Evolutionary conservation across 73 alveolate genomes (phyloP), one percentile per base, ranked within the genome.

Genomic region (Durusdinium trenchii): DNA sequence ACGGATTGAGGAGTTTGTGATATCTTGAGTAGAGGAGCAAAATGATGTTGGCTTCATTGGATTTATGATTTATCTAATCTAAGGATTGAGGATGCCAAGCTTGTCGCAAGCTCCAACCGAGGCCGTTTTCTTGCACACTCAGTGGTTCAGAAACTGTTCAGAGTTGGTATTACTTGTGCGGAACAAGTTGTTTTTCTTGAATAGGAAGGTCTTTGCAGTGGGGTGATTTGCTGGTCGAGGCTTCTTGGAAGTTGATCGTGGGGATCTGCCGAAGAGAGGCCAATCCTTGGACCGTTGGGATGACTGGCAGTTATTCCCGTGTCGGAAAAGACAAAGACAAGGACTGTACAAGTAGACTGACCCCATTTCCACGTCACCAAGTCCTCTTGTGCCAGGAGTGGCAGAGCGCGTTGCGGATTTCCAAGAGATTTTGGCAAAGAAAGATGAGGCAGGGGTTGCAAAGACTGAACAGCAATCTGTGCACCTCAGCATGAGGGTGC

Each of bases 381-480:
- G 42, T 18, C 12, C 79, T 2, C 38, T 4, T 46, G 6, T 47
- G 1, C 73, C 42, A 89, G 96, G 96, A 90, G 98, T 93, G 14
- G 42, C 46, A 7, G 99, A 85, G 71, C 91, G 99, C 40, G 94
- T 96, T 28, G 85, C 84, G 18, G 99, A 96, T 83, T 96, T 86
- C 98, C 92, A 96, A 46, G 99, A 96, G 78, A 96, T 96, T 85
- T 23, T 95, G 67, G 94, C 90, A 47, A 96, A 83, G 93, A 96
- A 83, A 86, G 99, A 94, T 38, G 96, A 90, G 96, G 93, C 30
- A 38, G 40, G 30, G 3, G 85, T 36, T n/a, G 54, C 23, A 38
- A 73, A 36, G 69, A 16, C 69, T 23, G 69, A 57, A 57, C 23
- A 12, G 32, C 32, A 57, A 57, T 57, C 69, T n/a, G n/a, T n/a